A percentile compares a stretch with the other conserved stretches of the same genome.
Conservation (phyloP, 768 basidiomycete genomes). For the Tephrocybe sp. region DNA sequence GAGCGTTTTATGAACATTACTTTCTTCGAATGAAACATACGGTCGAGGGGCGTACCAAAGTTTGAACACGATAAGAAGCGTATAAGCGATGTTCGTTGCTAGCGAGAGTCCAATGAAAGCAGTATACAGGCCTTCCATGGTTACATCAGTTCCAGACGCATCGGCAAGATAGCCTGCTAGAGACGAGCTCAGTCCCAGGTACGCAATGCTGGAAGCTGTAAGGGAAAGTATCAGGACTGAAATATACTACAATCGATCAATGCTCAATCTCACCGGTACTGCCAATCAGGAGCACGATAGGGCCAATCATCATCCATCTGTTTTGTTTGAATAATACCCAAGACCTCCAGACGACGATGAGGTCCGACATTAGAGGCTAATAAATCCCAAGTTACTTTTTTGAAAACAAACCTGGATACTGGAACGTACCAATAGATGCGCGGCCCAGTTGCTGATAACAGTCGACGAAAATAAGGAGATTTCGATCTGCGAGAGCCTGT, state of each 20-base stretch:
- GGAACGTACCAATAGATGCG: neutral
- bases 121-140: neutral
- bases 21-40: too few species aligned
- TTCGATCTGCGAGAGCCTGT: neutral
- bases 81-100: conserved; percentile 5
- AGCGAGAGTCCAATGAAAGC: conserved; percentile 7
- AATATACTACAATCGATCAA: neutral
- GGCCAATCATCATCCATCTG: conserved; percentile 7
- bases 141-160: neutral
- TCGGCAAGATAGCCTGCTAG: neutral
- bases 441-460: conserved; percentile 5
- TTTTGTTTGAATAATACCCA: conserved; percentile 8
- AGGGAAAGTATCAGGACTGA: neutral
- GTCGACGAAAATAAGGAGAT: neutral
- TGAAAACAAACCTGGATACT: neutral
- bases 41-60: neutral
- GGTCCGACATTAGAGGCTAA: conserved; percentile 10
- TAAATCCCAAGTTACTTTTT: too few species aligned
- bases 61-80: neutral
- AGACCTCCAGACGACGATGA: conserved; percentile 12
- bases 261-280: neutral
- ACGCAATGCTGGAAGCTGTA: conserved; percentile 2
- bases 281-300: conserved; percentile 6
- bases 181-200: conserved; percentile 10
- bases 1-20: too few species aligned